Evolutionary conservation across 2,329 filamentous ascomycete species (phyloP), one percentile per base, ranked within the genome.

Genomic region (Aspergillus transmontanensis): DNA sequence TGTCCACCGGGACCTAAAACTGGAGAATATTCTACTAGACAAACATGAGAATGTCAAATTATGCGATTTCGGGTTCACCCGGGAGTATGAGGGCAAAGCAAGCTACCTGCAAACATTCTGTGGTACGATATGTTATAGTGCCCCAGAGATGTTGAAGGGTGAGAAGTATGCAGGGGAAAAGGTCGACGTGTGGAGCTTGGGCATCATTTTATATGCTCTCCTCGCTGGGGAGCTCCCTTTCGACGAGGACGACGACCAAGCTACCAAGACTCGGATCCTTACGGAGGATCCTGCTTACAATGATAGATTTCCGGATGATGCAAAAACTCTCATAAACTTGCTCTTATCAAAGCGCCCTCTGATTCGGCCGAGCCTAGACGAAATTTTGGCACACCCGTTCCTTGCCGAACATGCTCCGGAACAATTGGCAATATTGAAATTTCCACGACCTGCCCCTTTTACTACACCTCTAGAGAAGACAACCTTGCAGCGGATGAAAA

Each of bases 91-190:
- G 78, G 94, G 94, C 64, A 93, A 96, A 72, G 87, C 92, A 34
- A 98, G 94, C 76, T 94, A 98, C 73, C 81, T 99, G 60, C 94
- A 98, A 78, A 99, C 95, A 1, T 99, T 97, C 79, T 99, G 95
- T 76, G 95, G 95, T 6, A 99, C 95, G 0, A 90, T 99, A 66
- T 98, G 94, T 81, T 99, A 99, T 79, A 97, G 93, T 60, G 95
- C 95, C 2, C 95, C 95, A 2, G 95, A 99, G 79, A 99, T 99
- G 95, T 85, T 99, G 46, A 97, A 95, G 77, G 95, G 94, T 45
- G 95, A 99, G 78, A 98, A 96, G 78, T 99, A 99, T 75, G 95
- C 94, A 0, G 94, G 93, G 30, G 93, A 97, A 81, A 98, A 97
- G 81, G 94, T 99, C 56, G 95, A 99, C 73, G 93, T 99, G 5